Evolutionary conservation across 164 flowering plant species (phyloP).

Genomic region (Vitis amurensis): DNA sequence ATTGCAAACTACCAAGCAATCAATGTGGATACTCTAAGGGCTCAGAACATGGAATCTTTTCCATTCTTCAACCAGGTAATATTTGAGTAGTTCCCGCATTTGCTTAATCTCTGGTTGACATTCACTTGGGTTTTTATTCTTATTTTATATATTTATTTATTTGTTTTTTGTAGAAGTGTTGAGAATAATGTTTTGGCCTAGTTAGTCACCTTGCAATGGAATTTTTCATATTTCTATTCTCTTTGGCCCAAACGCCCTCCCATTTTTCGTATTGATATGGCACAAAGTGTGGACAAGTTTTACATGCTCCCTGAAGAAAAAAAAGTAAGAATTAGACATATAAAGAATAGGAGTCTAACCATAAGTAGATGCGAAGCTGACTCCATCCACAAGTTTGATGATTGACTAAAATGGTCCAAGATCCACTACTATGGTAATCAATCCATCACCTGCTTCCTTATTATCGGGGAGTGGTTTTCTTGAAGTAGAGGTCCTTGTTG

Average conservation of each 20-base stretch:
- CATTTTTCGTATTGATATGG: neutral
- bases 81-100: neutral
- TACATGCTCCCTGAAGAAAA: neutral
- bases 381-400: no score
- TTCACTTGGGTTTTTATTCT: neutral
- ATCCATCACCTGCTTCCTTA: no score
- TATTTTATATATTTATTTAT: no score
- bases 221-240: neutral
- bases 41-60: conserved; percentile 89
- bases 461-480: no score
- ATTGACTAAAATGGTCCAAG: no score
- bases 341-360: no score
- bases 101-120: neutral
- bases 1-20: conserved; percentile 78
- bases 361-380: no score
- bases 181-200: neutral
- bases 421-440: no score
- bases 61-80: conserved; percentile 92
- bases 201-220: neutral
- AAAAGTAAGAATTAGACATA: no score
- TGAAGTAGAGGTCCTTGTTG: no score
- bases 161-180: neutral
- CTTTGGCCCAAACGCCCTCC: neutral
- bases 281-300: no score
- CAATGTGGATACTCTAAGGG: conserved; percentile 76